phyloP scores from a whole-genome alignment of 768 basidiomycete genomes.

The Boletus barrowsii region DNA sequence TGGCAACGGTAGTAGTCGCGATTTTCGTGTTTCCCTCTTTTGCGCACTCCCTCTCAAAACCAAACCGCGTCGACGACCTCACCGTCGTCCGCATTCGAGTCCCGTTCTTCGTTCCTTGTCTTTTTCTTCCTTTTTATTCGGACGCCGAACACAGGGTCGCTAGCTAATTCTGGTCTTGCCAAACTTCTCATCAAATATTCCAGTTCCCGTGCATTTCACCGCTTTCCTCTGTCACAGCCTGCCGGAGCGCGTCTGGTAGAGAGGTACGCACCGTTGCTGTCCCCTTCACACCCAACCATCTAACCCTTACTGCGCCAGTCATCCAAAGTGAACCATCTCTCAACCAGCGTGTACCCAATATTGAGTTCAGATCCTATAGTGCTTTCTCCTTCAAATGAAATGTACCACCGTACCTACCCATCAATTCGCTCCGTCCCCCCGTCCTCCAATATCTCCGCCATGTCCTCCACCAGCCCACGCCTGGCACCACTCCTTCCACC shows the following conservation, averaged over 20 bases:
- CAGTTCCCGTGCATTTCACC: not conserved
- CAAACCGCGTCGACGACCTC: conserved; percentile 6
- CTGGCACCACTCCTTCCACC: conserved; percentile 52
- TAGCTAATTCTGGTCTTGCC: not conserved
- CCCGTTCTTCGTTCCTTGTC: not conserved
- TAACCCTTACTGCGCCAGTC: not conserved
- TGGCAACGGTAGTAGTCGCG: conserved; percentile 8
- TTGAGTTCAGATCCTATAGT: conserved; percentile 23
- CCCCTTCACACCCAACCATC: not conserved
- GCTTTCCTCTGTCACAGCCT: conserved; percentile 2
- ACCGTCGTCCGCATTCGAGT: too few species aligned
- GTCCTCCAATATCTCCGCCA: conserved; percentile 23
- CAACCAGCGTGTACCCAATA: conserved; percentile 1
- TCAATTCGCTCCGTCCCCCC: conserved; percentile 55
- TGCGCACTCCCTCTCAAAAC: conserved; percentile 7
- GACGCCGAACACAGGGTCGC: not conserved
- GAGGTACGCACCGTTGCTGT: not conserved
- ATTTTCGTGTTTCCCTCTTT: conserved; percentile 1
- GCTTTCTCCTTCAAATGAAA: conserved; percentile 42
- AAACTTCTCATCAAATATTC: conserved; percentile 1
- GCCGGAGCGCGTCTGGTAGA: conserved; percentile 10
- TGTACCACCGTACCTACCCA: conserved; percentile 62
- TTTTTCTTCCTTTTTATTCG: conserved; percentile 3
- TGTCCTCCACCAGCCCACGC: conserved; percentile 35
- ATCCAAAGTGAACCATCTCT: conserved; percentile 21